Base-by-base conservation (phyloP, 1,284 basidiomycete genomes). In the Rhodotorula glutinis region DNA sequence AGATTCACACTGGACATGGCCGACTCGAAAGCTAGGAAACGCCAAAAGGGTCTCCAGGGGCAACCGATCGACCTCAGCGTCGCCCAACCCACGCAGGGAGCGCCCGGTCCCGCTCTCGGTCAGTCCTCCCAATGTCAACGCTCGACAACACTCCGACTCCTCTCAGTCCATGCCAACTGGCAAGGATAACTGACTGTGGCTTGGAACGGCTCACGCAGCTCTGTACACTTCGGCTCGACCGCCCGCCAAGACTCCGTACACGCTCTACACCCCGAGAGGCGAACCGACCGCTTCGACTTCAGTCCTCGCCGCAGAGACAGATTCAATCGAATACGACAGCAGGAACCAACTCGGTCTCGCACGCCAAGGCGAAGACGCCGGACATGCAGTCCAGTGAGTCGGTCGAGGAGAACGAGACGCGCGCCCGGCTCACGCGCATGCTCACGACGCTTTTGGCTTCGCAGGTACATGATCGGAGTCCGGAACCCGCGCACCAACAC, bases 401-500 rank as follows among this genome's bases (percentile, higher is more conserved):
- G 10, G 2, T 25, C 23, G 3, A 10, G n/a, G n/a, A n/a, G n/a
- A n/a, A n/a, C n/a, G n/a, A n/a, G n/a, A n/a, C n/a, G n/a, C n/a
- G n/a, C n/a, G n/a, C n/a, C n/a, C n/a, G n/a, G n/a, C n/a, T n/a
- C n/a, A n/a, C n/a, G n/a, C n/a, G n/a, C 33, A 38, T 38, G 33
- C 33, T 38, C 33, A 38, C n/a, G n/a, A n/a, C n/a, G n/a, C n/a
- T n/a, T n/a, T n/a, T n/a, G n/a, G n/a, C n/a, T n/a, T 25, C 21
- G 2, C 47, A 58, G 57, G 47, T 66, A 69, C 68, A 61, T 82
- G 25, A 75, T 82, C 13, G 82, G 79, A 2, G 64, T 82, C 17
- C 81, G 80, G 76, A 87, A 92, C 79, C 89, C 87, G 60, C 82
- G 83, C 53, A 90, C 87, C 27, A 85, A 85, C 52, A 83, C 83